phyloP scores from a whole-genome alignment of 495 filamentous ascomycete genomes.

The Parmelia sp. region DNA sequence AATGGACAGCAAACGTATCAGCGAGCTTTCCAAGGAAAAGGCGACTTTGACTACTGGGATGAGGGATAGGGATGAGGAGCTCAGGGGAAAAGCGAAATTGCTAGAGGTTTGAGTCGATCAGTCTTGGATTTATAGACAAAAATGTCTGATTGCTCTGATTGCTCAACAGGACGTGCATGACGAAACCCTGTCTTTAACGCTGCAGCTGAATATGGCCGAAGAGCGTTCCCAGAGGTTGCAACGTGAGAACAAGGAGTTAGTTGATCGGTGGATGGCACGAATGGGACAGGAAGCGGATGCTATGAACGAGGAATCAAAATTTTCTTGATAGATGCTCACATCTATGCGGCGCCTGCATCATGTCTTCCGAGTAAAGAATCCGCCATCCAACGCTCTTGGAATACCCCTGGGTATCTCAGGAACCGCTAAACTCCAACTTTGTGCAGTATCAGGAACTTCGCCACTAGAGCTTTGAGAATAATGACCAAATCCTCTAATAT shows the following conservation, averaged over 20 bases:
- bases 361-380: not conserved
- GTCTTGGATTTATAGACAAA: not conserved
- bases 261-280: constrained; percentile 84
- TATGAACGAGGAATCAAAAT: constrained; percentile 64
- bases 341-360: not conserved
- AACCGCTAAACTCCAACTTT: constrained; percentile 6
- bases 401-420: constrained; percentile 6
- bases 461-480: not conserved
- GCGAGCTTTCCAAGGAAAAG: constrained; percentile 56
- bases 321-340: constrained; percentile 28
- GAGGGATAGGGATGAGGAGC: constrained; percentile 77
- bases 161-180: constrained; percentile 69
- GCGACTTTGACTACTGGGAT: constrained; percentile 54
- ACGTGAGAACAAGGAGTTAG: constrained; percentile 80
- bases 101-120: constrained; percentile 51
- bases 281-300: constrained; percentile 80
- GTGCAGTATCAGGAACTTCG: not conserved
- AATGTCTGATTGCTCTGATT: constrained; percentile 6
- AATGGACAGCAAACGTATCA: constrained; percentile 51
- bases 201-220: constrained; percentile 83
- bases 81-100: constrained; percentile 72
- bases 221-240: constrained; percentile 59
- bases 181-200: constrained; percentile 74
- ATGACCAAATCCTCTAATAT: not conserved
- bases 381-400: not conserved